Base-by-base conservation (phyloP, 495 filamentous ascomycete genomes). In the Aspergillus carlsbadensis region DNA sequence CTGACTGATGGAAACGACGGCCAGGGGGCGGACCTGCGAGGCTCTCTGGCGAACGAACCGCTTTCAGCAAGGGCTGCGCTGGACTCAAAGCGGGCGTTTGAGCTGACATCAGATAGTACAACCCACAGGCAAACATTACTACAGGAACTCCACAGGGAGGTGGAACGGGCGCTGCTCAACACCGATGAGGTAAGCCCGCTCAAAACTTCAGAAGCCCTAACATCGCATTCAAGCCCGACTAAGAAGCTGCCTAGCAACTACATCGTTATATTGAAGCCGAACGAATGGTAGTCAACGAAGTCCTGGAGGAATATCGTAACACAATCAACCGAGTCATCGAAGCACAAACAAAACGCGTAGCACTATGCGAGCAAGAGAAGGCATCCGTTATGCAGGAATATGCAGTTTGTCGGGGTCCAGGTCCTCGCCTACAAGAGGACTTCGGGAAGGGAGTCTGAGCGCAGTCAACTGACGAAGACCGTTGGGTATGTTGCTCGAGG, bases 281-380 rank as follows among this genome's bases (percentile, higher is more conserved):
- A 56, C 66, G 63, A 15, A 57, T 61, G 14, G 64, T 59, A n/a
- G 63, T 73, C 10, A 59, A 39, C 5, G 44, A 64, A 15, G 63
- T 71, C 8, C 43, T 76, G 29, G 65, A 70, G 13, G 60, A 55
- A 17, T 74, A 68, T 52, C 71, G 62, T 57, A 59, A 42, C 8
- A 66, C 70, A 15, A 62, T 76, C n/a, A 67, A 72, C 43, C 63
- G 65, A 37, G 53, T 76, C 10, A 64, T 65, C 50, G 46, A 60
- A 24, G 68, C 64, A 8, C 73, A 76, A 10, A 59, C 69, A 49
- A 63, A 59, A 33, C 66, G 70, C 3, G 68, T 74, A 48, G 56
- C 58, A 35, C 18, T 74, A 11, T 71, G 70, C 33, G 54, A 58
- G 21, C 62, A 72, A 46, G 69, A 74, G 50, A 68, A 72, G 59